Evolutionary conservation across 2,329 filamentous ascomycete genomes (phyloP), one percentile per base, ranked within the genome.

Genomic region (Hypoxylon sp.): DNA sequence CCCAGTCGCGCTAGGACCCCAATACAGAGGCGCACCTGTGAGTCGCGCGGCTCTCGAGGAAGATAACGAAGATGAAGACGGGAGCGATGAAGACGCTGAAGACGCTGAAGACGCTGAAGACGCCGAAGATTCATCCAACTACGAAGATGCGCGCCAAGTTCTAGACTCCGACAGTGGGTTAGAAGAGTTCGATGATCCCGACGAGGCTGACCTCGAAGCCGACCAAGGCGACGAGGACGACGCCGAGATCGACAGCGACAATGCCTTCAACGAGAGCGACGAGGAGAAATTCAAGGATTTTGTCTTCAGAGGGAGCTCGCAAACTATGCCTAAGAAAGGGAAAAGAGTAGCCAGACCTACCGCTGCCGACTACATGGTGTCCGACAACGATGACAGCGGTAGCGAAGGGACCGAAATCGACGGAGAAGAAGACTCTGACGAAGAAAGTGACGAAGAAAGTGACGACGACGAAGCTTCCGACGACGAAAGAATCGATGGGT

Each of bases 201-300:
- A 89, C 12, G 77, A 78, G 2, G 83, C 82, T 0, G 82, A 89
- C 63, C 77, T 89, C 8, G 82, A 84, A 49, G 79, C 80, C 40
- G 86, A 88, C 54, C 80, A 83, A 56, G 60, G 72, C 42, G 67
- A 66, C 3, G 81, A 81, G 60, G 85, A 86, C 44, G 88, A 88
- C 62, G 79, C 76, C 26, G 87, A 90, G 69, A 89, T 90, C 61
- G 83, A 86, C 50, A 89, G 87, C 72, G 87, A 90, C 60, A 79
- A 85, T 33, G 95, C 93, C 0, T 89, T 98, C 74, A 92, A 89
- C 2, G 89, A 91, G 57, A 96, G 92, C 70, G 95, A 98, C 72
- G 90, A 93, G 70, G 93, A 96, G 76, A 86, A 85, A 53, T 93
- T 97, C 73, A 89, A 91, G 69, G 88, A 87, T 0, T 97, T 92